A percentile compares a stretch with the other conserved stretches of the same genome.
Evolutionary conservation across 2,329 filamentous ascomycete species (phyloP).

Genomic region (Berkeleyomyces rouxiae): DNA sequence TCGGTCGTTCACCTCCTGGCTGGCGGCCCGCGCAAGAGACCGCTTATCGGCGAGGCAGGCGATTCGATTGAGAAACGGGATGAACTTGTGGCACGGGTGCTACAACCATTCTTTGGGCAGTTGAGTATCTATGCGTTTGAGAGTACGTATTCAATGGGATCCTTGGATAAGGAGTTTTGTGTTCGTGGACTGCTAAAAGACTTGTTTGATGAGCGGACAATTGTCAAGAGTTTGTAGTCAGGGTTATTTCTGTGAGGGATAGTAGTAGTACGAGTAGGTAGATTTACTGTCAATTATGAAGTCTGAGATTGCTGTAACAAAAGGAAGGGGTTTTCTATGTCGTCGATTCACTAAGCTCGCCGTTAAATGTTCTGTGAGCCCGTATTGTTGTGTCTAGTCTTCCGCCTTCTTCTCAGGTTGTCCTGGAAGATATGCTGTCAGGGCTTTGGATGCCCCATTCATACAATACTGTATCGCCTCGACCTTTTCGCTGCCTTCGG

Average conservation of each 20-base stretch:
- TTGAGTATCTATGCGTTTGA: conserved; percentile 90
- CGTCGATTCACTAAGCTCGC: neutral
- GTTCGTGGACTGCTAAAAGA: conserved; percentile 49
- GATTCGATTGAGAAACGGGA: conserved; percentile 43
- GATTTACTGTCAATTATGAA: too few relatives aligned
- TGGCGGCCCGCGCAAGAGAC: conserved; percentile 26
- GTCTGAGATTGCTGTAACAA: neutral
- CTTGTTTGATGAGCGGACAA: conserved; percentile 61
- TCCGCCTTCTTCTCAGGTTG: neutral
- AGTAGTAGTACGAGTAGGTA: neutral
- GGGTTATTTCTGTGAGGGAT: neutral
- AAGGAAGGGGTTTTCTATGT: neutral
- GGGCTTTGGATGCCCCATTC: conserved; percentile 70
- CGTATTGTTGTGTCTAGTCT: neutral
- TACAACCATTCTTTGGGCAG: conserved; percentile 79
- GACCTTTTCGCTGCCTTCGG: conserved; percentile 33
- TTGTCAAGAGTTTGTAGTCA: conserved; percentile 40
- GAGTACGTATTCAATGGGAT: conserved; percentile 71
- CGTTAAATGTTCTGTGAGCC: neutral
- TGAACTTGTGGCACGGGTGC: conserved; percentile 56
- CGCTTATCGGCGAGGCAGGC: conserved; percentile 35
- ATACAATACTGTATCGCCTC: conserved; percentile 84
- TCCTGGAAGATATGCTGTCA: conserved; percentile 43
- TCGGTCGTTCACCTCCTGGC: conserved; percentile 20
- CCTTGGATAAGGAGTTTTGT: conserved; percentile 48